These are phyloP conservation scores for Elaeis oleifera DNA, from an alignment of 202 grass and related monocot species.

Conservation along the genomic window DNA sequence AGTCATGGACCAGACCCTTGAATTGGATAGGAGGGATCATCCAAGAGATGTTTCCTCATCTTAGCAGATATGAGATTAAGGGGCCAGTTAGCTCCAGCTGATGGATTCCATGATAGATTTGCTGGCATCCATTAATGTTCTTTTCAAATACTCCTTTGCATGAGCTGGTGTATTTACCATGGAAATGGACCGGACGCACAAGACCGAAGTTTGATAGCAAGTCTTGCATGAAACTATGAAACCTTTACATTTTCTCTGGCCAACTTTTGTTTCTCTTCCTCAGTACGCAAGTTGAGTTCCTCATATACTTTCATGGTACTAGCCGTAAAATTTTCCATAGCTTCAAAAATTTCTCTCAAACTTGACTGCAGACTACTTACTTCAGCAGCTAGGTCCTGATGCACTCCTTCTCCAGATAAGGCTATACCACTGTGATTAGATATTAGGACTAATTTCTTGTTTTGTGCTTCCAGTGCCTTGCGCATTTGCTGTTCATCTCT, in stretches of 20 bases:
- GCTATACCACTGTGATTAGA: slow-evolving; percentile 39
- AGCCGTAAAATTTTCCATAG: slow-evolving; percentile 62
- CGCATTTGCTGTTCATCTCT: slow-evolving; percentile 64
- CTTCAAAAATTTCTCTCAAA: slow-evolving; percentile 73
- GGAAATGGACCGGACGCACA: too few species aligned
- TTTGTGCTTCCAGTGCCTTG: slow-evolving; percentile 70
- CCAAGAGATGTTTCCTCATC: too few species aligned
- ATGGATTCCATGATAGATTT: too few species aligned
- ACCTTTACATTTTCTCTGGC: slow-evolving; percentile 29
- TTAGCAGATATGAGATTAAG: too few species aligned
- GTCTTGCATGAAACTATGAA: slow-evolving; percentile 25
- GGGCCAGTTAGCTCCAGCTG: too few species aligned
- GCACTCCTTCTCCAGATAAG: slow-evolving; percentile 34
- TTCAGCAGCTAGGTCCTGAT: slow-evolving; percentile 34
- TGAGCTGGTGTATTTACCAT: too few species aligned
- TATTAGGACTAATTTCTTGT: slow-evolving; percentile 60
- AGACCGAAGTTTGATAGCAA: too few species aligned
- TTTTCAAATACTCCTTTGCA: too few species aligned
- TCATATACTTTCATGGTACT: slow-evolving; percentile 50
- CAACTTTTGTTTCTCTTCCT: slow-evolving; percentile 74
- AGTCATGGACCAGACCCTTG: too few species aligned
- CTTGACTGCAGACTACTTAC: slow-evolving; percentile 49
- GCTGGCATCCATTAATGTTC: too few species aligned
- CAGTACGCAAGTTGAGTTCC: slow-evolving; percentile 37
- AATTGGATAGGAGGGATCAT: too few species aligned